Evolutionary conservation across 768 basidiomycete genomes (phyloP).

Genomic region (Trametes coccinea): DNA sequence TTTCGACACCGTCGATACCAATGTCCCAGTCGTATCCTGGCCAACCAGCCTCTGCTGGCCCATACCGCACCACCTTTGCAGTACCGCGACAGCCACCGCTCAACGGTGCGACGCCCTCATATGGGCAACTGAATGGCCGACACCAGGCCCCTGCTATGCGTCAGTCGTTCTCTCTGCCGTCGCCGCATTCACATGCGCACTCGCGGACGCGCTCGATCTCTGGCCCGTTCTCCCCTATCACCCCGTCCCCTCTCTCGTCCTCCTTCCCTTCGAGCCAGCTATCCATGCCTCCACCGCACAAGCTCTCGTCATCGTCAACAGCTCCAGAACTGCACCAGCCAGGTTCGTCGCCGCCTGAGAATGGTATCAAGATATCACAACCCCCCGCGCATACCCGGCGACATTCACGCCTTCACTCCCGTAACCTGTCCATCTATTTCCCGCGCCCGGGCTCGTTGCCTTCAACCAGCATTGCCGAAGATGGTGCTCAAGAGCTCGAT

Average conservation of each 20-base stretch:
- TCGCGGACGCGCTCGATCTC: slow-evolving; percentile 52
- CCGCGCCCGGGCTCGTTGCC: slow-evolving; percentile 73
- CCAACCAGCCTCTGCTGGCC: slow-evolving; percentile 33
- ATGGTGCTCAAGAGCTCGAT: slow-evolving; percentile 53
- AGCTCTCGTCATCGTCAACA: slow-evolving; percentile 22
- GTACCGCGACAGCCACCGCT: slow-evolving; percentile 15
- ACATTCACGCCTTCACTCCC: slow-evolving; percentile 81
- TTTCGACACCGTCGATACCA: slow-evolving; percentile 27
- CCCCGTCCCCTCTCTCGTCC: slow-evolving; percentile 52
- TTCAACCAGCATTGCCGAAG: slow-evolving; percentile 64
- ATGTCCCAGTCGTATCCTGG: slow-evolving; percentile 26
- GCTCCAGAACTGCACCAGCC: slow-evolving; percentile 19
- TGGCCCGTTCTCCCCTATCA: slow-evolving; percentile 48
- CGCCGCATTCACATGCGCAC: slow-evolving; percentile 45
- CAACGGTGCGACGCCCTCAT: slow-evolving; percentile 15
- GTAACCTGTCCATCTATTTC: slow-evolving; percentile 91
- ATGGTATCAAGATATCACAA: slow-evolving; percentile 18
- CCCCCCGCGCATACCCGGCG: slow-evolving; percentile 37
- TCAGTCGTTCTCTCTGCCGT: slow-evolving; percentile 32
- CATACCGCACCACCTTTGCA: slow-evolving; percentile 32
- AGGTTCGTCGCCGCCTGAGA: slow-evolving; percentile 11
- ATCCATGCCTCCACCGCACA: slow-evolving; percentile 5
- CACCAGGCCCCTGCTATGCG: slow-evolving; percentile 33
- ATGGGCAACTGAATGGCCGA: slow-evolving; percentile 10
- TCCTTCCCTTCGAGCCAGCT: slow-evolving; percentile 37